phyloP scores from a whole-genome alignment of 2,329 filamentous ascomycete genomes.

The Cladosporium sp. region DNA sequence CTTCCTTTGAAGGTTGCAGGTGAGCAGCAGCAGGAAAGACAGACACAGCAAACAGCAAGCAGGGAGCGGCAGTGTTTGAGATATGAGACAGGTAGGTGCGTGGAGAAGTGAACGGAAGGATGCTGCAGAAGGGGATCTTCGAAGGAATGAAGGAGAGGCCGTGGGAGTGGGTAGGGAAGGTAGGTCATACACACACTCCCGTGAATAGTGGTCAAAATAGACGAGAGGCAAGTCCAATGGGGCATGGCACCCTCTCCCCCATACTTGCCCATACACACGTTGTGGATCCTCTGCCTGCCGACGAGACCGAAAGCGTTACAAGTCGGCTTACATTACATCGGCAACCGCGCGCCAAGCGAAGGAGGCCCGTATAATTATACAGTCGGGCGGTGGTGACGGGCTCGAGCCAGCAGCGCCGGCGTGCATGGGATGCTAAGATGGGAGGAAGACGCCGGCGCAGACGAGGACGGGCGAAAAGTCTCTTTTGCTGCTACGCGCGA shows the following conservation, averaged over 20 bases:
- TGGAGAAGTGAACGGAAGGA: neutral
- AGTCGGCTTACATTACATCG: slow-evolving; percentile 13
- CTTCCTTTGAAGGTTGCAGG: too few species aligned
- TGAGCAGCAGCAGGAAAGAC: neutral
- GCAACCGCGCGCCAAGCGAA: slow-evolving; percentile 11
- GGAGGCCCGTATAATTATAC: neutral
- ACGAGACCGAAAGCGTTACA: slow-evolving; percentile 12
- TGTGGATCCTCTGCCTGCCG: slow-evolving; percentile 10
- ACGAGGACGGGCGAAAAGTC: too few species aligned
- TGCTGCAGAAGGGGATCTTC: slow-evolving; percentile 6
- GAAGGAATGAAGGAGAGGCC: too few species aligned
- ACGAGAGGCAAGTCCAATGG: slow-evolving; percentile 12
- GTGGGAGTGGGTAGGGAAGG: neutral
- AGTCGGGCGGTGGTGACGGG: neutral
- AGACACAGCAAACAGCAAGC: neutral
- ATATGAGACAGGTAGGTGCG: slow-evolving; percentile 9
- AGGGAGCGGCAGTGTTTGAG: slow-evolving; percentile 7
- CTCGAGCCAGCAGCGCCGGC: too few species aligned
- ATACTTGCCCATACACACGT: slow-evolving; percentile 6
- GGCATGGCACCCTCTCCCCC: slow-evolving; percentile 9
- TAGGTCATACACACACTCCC: slow-evolving; percentile 1
- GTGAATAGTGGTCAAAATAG: slow-evolving; percentile 1
- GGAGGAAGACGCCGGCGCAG: too few species aligned
- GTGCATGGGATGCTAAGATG: too few species aligned
- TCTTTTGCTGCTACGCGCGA: slow-evolving; percentile 5